Base-by-base conservation (phyloP, 2,329 filamentous ascomycete species). In the Geosmithia flava region DNA sequence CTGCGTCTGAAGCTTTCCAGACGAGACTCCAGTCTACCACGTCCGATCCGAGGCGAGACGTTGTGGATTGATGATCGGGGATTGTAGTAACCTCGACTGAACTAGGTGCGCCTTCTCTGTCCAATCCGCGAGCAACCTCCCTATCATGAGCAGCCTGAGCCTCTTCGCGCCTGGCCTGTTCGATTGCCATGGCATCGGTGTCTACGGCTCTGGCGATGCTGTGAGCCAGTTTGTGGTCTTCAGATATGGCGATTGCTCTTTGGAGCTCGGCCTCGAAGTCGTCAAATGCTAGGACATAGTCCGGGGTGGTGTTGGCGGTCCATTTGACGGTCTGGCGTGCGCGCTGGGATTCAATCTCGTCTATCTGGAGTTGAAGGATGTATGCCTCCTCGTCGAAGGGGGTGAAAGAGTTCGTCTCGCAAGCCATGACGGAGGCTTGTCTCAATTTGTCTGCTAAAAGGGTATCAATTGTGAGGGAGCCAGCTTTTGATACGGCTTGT, bases 131-230 rank as follows among this genome's bases (percentile, higher is more conserved):
- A 11, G 42, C 27, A 27, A 45, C 20, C 20, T 48, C 42, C 17
- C 47, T 29, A 30, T 48, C 47, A 2, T 45, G 42, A 42, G 41
- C 20, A 42, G 42, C 16, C 11, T 45, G 42, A 11, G 17, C 33
- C 46, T 50, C 49, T 30, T 51, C 44, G 19, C 23, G 20, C 41
- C 15, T 20, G 13, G 42, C 19, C 20, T 47, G 19, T 27, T 47
- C 47, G 29, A 51, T 51, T 40, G 43, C 45, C 15, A 20, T 30
- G 30, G 44, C 48, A 45, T 51, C 50, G 30, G 47, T 45, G 19
- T 49, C 50, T 23, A 51, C 45, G n/a, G 50, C 50, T 30, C 43
- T 41, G n/a, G 47, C 48, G 33, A 51, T 47, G 43, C 47, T 51
- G 5, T 51, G 47, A 16, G 47, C 50, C 17, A 51, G 42, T 46